Conservation (phyloP, 2,329 filamentous ascomycete species). For the Fusarium sp. region DNA sequence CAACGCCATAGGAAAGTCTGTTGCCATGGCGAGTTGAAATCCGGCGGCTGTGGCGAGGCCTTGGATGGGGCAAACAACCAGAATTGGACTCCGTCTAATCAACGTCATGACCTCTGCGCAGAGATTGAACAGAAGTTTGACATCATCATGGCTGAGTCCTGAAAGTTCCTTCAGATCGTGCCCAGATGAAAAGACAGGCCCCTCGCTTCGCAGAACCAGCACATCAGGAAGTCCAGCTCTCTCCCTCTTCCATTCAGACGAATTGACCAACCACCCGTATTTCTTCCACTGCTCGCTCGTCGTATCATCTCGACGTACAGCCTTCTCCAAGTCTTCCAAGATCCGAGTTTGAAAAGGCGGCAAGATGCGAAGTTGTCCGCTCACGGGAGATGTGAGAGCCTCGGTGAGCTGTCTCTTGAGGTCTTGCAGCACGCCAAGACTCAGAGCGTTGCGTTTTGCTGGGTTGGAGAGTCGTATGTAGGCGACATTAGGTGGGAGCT, state of each 20-base stretch:
- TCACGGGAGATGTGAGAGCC: constrained; percentile 23
- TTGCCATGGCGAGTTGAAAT: constrained; percentile 40
- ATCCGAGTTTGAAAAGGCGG: constrained; percentile 24
- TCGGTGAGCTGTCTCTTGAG: constrained; percentile 34
- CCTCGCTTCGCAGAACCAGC: constrained; percentile 39
- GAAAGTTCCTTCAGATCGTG: constrained; percentile 41
- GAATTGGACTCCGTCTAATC: constrained; percentile 37
- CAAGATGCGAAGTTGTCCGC: constrained; percentile 21
- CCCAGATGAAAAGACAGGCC: constrained; percentile 38
- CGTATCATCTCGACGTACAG: neutral
- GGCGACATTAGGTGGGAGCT: constrained; percentile 23
- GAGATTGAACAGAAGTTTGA: constrained; percentile 33
- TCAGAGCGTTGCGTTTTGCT: constrained; percentile 38
- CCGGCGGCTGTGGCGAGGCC: constrained; percentile 42
- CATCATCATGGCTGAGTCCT: constrained; percentile 9
- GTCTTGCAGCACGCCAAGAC: constrained; percentile 26
- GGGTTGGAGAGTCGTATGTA: constrained; percentile 40
- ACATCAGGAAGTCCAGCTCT: constrained; percentile 35
- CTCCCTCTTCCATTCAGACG: constrained; percentile 37
- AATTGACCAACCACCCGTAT: constrained; percentile 38
- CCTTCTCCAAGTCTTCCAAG: constrained; percentile 13
- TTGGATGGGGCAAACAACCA: constrained; percentile 39
- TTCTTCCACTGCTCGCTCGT: constrained; percentile 16
- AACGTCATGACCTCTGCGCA: constrained; percentile 39
- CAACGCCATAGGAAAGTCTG: constrained; percentile 37